These are phyloP conservation scores for Neurospora sp. DNA, from an alignment of 495 filamentous ascomycete species.

Conservation along the genomic window DNA sequence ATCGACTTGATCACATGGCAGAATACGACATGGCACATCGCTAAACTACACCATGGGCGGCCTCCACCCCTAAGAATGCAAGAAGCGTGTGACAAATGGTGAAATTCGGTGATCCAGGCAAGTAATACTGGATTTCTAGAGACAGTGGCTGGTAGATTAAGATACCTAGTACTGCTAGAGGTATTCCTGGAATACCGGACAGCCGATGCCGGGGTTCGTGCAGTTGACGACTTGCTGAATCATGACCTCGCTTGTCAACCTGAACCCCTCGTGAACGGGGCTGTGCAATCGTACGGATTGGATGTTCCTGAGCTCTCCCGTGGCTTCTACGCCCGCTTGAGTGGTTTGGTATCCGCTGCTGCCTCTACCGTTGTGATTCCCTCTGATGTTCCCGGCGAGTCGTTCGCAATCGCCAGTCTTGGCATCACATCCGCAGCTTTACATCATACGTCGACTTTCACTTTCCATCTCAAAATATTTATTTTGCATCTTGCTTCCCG, in stretches of 20 bases:
- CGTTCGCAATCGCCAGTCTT: neutral
- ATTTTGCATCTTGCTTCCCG: neutral
- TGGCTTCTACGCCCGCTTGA: neutral
- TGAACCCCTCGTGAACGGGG: neutral
- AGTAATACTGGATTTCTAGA: neutral
- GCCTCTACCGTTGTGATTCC: neutral
- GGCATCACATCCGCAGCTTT: neutral
- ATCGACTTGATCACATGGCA: neutral
- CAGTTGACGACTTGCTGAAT: neutral
- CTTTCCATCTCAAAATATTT: neutral
- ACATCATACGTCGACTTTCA: neutral
- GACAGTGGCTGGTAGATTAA: neutral
- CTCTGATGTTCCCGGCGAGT: neutral
- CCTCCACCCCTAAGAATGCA: neutral
- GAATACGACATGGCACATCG: neutral
- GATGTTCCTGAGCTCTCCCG: neutral
- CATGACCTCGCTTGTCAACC: neutral
- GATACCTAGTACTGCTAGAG: neutral
- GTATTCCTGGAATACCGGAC: neutral
- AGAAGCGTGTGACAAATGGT: neutral
- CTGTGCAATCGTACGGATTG: constrained; percentile 1
- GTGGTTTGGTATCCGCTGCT: neutral
- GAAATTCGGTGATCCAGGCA: neutral
- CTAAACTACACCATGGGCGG: neutral
- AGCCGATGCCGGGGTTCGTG: neutral